Conservation (phyloP, 495 filamentous ascomycete species). For the Tuber indicum region DNA sequence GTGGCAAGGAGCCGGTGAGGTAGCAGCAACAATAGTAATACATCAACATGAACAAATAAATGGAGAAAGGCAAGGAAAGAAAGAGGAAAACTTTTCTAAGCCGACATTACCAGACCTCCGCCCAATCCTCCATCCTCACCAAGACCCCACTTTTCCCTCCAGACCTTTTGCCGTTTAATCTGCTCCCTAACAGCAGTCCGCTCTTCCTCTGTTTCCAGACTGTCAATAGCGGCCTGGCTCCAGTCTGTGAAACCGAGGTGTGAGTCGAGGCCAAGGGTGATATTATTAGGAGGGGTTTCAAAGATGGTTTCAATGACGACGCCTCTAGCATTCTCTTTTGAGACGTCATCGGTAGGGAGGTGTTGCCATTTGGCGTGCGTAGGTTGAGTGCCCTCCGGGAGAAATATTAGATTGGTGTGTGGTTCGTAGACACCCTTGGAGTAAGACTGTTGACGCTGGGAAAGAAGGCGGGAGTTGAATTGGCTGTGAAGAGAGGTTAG, state of each 20-base stretch:
- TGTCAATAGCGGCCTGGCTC: conserved; percentile 19
- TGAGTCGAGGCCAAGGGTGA: conserved; percentile 25
- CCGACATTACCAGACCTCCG: not conserved
- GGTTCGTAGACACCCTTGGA: conserved; percentile 78
- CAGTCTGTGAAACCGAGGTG: conserved; percentile 31
- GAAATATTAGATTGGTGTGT: conserved; percentile 85
- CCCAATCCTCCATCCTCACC: not conserved
- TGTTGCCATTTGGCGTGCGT: conserved; percentile 77
- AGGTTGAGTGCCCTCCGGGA: conserved; percentile 81
- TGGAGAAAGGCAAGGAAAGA: too few species aligned
- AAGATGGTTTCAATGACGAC: conserved; percentile 31
- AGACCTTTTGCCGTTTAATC: not conserved
- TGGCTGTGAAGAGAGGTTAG: conserved; percentile 48
- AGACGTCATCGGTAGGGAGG: conserved; percentile 38
- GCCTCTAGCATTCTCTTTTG: not conserved
- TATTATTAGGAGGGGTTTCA: conserved; percentile 25
- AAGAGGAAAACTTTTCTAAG: not conserved
- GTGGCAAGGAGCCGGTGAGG: not conserved
- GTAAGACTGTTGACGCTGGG: conserved; percentile 56
- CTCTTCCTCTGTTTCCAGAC: conserved; percentile 37
- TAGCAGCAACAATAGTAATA: not conserved
- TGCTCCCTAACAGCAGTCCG: conserved; percentile 29
- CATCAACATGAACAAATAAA: not conserved
- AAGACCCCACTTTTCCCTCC: not conserved
- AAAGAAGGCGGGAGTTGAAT: conserved; percentile 67